These are phyloP conservation scores for Sporisorium graminicola DNA, from an alignment of 1,284 basidiomycete species.

Conservation along the genomic window DNA sequence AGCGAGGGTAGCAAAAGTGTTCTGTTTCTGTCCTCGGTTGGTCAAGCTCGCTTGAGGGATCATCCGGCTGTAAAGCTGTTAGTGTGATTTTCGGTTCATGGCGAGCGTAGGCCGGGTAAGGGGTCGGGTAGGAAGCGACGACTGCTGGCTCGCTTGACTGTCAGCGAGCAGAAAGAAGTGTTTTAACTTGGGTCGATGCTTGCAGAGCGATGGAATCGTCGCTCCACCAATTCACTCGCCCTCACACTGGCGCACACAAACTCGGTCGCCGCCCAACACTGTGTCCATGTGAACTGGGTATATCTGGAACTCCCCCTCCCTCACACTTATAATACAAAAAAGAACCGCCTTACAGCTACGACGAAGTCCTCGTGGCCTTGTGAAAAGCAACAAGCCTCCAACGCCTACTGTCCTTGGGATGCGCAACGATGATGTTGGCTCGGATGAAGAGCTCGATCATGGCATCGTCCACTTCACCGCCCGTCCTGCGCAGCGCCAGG, in stretches of 20 bases:
- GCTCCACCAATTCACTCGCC: no score
- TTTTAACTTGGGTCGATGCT: no score
- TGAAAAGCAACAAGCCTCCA: constrained; percentile 46
- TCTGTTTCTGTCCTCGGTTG: background rate
- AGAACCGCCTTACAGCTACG: no score
- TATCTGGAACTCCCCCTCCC: background rate
- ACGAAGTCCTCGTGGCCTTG: constrained; percentile 27
- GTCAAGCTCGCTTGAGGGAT: background rate
- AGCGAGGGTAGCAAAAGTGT: background rate
- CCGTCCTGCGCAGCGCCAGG: constrained; percentile 25
- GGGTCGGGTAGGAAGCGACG: background rate
- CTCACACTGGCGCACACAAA: no score
- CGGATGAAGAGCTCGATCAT: constrained; percentile 49
- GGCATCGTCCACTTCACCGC: constrained; percentile 44
- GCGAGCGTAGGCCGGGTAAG: no score
- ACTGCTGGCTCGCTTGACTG: no score
- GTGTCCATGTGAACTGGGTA: background rate
- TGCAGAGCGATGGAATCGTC: no score
- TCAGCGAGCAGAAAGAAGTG: no score
- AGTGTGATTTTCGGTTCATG: background rate
- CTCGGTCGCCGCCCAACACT: background rate
- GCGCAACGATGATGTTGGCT: constrained; percentile 37
- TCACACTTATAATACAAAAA: background rate
- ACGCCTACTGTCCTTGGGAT: constrained; percentile 38
- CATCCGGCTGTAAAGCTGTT: background rate